Percentiles rank a stretch among this genome's conserved stretches.
phyloP scores from a whole-genome alignment of 768 basidiomycete genomes.

The Terana coerulea region DNA sequence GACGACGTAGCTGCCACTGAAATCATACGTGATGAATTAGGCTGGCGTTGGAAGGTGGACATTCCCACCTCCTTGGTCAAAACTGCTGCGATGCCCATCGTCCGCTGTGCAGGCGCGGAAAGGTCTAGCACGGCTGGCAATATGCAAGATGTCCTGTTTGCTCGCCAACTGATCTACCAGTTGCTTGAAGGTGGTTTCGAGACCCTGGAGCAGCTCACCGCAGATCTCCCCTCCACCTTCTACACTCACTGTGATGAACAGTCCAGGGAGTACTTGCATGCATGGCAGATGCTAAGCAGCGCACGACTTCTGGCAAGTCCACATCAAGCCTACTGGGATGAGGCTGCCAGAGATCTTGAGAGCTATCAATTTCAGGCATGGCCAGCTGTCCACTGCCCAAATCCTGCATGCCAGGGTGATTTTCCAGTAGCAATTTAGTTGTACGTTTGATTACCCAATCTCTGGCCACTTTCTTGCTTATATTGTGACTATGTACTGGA shows the following conservation, averaged over 20 bases:
- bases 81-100: slow-evolving; percentile 4
- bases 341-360: neutral
- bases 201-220: neutral
- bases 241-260: neutral
- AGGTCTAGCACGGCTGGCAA: slow-evolving; percentile 3
- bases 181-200: neutral
- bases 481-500: no score
- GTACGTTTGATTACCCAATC: no score
- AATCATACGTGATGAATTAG: neutral
- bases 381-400: neutral
- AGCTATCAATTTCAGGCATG: neutral
- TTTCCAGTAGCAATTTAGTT: slow-evolving; percentile 2
- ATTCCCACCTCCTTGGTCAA: neutral
- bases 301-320: slow-evolving; percentile 1
- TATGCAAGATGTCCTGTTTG: slow-evolving; percentile 9
- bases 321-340: neutral
- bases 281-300: neutral
- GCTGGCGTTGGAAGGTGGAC: neutral
- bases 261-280: neutral
- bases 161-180: slow-evolving; percentile 9
- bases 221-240: neutral
- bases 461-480: no score
- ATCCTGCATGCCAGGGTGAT: neutral
- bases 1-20: neutral
- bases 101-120: slow-evolving; percentile 1